Base-by-base conservation (phyloP, 2,329 filamentous ascomycete species). In the Emergomyces orientalis region DNA sequence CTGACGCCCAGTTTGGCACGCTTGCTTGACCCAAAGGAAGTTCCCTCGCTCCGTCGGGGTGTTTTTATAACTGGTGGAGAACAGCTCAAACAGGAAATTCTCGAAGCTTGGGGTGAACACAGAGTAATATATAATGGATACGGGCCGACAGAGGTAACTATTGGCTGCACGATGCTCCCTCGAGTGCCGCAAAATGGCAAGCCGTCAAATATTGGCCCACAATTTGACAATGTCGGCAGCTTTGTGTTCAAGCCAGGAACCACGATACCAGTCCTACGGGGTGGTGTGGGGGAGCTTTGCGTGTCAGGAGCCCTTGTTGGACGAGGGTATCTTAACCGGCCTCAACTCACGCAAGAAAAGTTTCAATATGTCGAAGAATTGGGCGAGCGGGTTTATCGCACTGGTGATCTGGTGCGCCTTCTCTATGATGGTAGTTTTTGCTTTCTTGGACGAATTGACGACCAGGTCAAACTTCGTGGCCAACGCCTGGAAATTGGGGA, bases 1-100 rank as follows among this genome's bases (percentile, higher is more conserved):
- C 79, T 97, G 2, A 97, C 92, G 0, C 93, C 92, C 0, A 96
- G 90, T 72, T 79, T 97, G 19, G 92, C 92, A 2, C 83, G 89
- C 6, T 79, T 96, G 11, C 76, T 94, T 0, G 86, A 88, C 63
- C 93, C 92, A 0, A 82, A 89, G 39, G 88, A 95, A 52, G 89
- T 93, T 0, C 91, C 92, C 1, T 88, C 82, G 34, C 78, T 97
- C 1, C 90, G 88, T 67, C 83, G 82, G 56, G 91, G 93, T 2
- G 89, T 96, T 0, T 97, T 97, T 72, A 96, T 97, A 67, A 96
- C 92, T 0, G 92, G 93, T 8, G 92, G 92, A 2, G 92, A 97
- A 72, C 86, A 89, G 60, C 78, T 97, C 22, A 92, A 90, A 68
- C 90, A 94, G 70, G 92, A 96, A 66, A 95, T 96, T 57, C 79